phyloP scores from a whole-genome alignment of 306 rosid species.

The Sphenostylis stenocarpa region DNA sequence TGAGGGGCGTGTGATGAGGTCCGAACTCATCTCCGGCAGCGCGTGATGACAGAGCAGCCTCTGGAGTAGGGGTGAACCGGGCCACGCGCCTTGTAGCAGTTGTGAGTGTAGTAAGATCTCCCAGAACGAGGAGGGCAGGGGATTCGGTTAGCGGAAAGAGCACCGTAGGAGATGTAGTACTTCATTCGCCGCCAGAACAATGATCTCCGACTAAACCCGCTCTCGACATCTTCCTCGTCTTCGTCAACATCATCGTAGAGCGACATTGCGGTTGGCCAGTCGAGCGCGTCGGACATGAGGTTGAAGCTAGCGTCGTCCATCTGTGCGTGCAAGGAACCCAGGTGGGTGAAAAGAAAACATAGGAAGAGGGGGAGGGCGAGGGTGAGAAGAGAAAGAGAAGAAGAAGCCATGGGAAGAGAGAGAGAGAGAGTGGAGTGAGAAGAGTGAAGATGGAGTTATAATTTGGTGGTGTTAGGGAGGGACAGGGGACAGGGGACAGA shows the following conservation, averaged over 20 bases:
- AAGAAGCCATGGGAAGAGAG: conserved; percentile 25
- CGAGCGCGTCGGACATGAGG: conserved; percentile 57
- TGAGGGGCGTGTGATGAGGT: neutral
- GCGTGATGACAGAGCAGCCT: conserved; percentile 74
- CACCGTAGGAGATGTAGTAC: conserved; percentile 90
- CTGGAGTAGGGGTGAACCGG: conserved; percentile 77
- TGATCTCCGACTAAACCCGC: conserved; percentile 61
- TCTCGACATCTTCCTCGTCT: conserved; percentile 34
- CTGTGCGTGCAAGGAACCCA: conserved; percentile 30
- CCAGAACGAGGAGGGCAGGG: conserved; percentile 98
- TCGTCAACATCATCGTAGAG: conserved; percentile 33
- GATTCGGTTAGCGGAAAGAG: conserved; percentile 83
- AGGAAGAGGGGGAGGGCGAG: conserved; percentile 19
- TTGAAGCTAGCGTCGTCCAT: conserved; percentile 60
- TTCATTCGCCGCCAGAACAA: conserved; percentile 66
- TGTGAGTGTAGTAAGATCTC: conserved; percentile 82
- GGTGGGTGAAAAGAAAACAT: neutral
- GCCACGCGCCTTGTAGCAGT: conserved; percentile 79
- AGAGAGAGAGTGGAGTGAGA: neutral
- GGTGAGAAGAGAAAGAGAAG: conserved; percentile 2
- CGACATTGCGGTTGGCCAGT: conserved; percentile 62
- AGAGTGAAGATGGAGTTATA: neutral
- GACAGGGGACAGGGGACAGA: conserved; percentile 18
- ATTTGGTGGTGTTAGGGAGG: neutral
- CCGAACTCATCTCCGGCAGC: conserved; percentile 63